phyloP scores from a whole-genome alignment of 2,329 filamentous ascomycete species.

The Cadophora sp. region DNA sequence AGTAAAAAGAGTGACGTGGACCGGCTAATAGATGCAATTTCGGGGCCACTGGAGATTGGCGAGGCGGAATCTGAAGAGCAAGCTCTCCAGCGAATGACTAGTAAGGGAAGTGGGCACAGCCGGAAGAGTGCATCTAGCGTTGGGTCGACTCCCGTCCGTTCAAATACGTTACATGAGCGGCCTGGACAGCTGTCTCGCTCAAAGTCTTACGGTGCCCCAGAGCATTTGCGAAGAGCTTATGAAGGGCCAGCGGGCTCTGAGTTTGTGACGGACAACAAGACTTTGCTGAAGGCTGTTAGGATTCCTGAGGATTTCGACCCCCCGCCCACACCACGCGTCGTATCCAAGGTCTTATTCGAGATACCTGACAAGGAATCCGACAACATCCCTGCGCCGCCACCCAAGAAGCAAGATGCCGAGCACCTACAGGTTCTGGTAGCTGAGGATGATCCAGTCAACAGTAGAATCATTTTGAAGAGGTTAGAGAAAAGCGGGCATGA shows the following conservation, averaged over 20 bases:
- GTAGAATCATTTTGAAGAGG: conserved; percentile 79
- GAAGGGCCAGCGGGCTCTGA: conserved; percentile 49
- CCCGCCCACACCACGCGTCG: conserved; percentile 8
- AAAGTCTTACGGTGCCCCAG: conserved; percentile 33
- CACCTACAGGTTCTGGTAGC: conserved; percentile 72
- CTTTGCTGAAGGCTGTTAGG: conserved; percentile 52
- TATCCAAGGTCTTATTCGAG: conserved; percentile 34
- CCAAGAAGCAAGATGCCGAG: conserved; percentile 29
- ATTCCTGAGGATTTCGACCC: conserved; percentile 51
- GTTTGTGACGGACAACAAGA: conserved; percentile 48
- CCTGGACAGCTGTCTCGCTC: conserved; percentile 31
- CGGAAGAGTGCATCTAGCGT: conserved; percentile 32
- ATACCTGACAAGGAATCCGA: conserved; percentile 23
- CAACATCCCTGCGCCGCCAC: not conserved
- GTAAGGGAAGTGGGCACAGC: conserved; percentile 33
- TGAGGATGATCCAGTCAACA: conserved; percentile 89
- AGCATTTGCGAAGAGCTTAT: conserved; percentile 28
- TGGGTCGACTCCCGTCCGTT: conserved; percentile 8
- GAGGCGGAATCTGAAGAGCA: conserved; percentile 44
- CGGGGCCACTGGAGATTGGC: conserved; percentile 59
- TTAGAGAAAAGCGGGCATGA: conserved; percentile 78
- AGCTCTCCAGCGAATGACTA: conserved; percentile 31
- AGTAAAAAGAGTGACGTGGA: conserved; percentile 70
- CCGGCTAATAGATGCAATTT: conserved; percentile 74
- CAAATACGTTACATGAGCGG: not conserved